phyloP scores from a whole-genome alignment of 106 monocot species.

The Dendrobium catenatum region DNA sequence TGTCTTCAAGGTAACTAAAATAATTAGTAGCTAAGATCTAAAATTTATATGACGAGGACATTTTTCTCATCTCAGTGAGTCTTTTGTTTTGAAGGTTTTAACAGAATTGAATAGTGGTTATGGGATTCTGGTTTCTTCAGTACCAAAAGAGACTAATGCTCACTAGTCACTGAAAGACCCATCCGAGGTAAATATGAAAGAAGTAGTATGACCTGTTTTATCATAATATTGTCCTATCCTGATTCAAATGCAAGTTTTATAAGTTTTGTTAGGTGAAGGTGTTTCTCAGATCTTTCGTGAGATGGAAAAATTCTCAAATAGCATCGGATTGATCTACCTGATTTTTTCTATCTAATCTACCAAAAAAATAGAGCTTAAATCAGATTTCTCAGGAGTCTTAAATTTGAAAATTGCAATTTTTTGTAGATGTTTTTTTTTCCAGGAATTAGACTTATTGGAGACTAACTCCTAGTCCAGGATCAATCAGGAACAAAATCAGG shows the following conservation, averaged over 20 bases:
- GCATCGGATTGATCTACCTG: background rate
- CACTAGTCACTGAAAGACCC: slow-evolving; percentile 57
- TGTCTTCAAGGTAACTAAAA: slow-evolving; percentile 46
- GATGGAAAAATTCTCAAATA: background rate
- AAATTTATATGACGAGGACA: too few relatives aligned
- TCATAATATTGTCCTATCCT: too few relatives aligned
- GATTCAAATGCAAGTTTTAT: background rate
- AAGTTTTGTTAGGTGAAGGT: background rate
- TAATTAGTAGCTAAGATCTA: too few relatives aligned
- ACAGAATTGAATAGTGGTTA: slow-evolving; percentile 32
- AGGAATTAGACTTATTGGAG: too few relatives aligned
- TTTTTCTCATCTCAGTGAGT: too few relatives aligned
- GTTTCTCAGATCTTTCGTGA: slow-evolving; percentile 1
- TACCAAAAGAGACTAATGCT: slow-evolving; percentile 48
- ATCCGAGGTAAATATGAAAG: slow-evolving; percentile 29
- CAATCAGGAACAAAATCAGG: too few relatives aligned
- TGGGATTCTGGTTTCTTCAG: slow-evolving; percentile 65
- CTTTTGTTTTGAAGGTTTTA: slow-evolving; percentile 21
- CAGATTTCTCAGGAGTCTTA: too few relatives aligned
- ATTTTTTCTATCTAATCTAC: background rate
- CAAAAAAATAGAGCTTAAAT: too few relatives aligned
- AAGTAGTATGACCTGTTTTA: too few relatives aligned
- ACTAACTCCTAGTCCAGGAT: too few relatives aligned
- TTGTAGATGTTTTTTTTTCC: too few relatives aligned
- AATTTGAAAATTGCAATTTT: too few relatives aligned